Percentiles rank a stretch among this genome's conserved stretches.
phyloP scores from a whole-genome alignment of 228 moss, liverwort and hornwort species.

The Sphagnum magellanicum region DNA sequence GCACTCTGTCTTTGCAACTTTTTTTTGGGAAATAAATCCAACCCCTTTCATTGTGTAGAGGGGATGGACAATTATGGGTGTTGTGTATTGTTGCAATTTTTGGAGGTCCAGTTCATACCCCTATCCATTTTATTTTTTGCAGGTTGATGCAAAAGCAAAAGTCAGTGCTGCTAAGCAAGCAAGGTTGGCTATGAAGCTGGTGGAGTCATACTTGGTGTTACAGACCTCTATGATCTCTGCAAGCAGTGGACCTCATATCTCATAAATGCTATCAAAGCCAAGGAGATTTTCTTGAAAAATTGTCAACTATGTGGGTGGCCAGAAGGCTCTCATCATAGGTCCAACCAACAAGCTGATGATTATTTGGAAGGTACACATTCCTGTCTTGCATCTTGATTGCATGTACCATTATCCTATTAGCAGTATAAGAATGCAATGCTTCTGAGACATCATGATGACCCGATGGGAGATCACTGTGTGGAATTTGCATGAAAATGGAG shows the following conservation, averaged over 20 bases:
- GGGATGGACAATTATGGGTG: too few species aligned
- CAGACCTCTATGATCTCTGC: conserved; percentile 86
- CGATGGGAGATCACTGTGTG: too few species aligned
- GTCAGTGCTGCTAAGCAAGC: conserved; percentile 57
- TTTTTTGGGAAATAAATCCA: too few species aligned
- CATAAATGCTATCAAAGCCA: conserved; percentile 87
- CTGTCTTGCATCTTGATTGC: not conserved
- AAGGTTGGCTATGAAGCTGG: conserved; percentile 95
- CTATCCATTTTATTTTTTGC: not conserved
- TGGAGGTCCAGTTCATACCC: too few species aligned
- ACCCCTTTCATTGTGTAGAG: too few species aligned
- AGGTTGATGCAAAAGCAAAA: conserved; percentile 97
- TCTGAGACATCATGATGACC: too few species aligned
- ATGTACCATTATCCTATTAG: not conserved
- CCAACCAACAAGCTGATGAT: conserved; percentile 84
- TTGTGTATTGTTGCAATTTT: too few species aligned
- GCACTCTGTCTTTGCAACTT: too few species aligned
- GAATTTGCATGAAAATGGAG: too few species aligned
- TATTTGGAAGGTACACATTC: conserved; percentile 56
- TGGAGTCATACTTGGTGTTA: conserved; percentile 78
- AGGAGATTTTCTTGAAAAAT: conserved; percentile 80
- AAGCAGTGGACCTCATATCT: conserved; percentile 97
- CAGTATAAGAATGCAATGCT: too few species aligned
- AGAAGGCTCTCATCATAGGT: conserved; percentile 82
- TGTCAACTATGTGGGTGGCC: conserved; percentile 78